Conservation (phyloP, 345 rosid species). For the Psidium friedrichsthalianum region DNA sequence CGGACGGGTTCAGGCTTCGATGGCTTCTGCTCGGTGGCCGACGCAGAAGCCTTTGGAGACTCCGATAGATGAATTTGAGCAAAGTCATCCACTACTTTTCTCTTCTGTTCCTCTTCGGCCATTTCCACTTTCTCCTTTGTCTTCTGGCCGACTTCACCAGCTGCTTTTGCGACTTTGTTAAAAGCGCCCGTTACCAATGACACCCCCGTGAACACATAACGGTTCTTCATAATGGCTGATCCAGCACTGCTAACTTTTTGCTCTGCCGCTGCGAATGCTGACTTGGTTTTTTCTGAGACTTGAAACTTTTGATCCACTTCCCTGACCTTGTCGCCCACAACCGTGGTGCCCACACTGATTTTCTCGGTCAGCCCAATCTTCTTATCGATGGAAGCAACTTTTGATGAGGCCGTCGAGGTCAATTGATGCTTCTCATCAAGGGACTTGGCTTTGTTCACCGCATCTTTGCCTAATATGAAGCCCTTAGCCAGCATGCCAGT, state of each 20-base stretch:
- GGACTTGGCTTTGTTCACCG: slow-evolving; percentile 73
- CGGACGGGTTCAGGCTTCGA: slow-evolving; percentile 42
- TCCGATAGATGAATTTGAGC: slow-evolving; percentile 81
- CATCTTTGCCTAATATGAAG: slow-evolving; percentile 78
- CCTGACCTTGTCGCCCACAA: slow-evolving; percentile 73
- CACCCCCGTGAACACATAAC: slow-evolving; percentile 64
- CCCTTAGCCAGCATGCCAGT: slow-evolving; percentile 94
- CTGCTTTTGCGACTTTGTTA: slow-evolving; percentile 79
- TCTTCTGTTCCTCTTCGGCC: slow-evolving; percentile 74
- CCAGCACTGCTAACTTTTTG: slow-evolving; percentile 80
- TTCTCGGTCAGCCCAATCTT: slow-evolving; percentile 78
- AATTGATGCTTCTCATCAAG: slow-evolving; percentile 87
- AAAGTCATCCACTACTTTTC: slow-evolving; percentile 76
- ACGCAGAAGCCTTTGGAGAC: slow-evolving; percentile 44
- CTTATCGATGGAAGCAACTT: slow-evolving; percentile 75
- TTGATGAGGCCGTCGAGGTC: slow-evolving; percentile 81
- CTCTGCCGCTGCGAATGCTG: slow-evolving; percentile 82
- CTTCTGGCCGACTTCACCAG: slow-evolving; percentile 93
- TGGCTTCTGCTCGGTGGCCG: slow-evolving; percentile 18
- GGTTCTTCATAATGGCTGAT: slow-evolving; percentile 88
- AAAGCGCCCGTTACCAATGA: slow-evolving; percentile 86
- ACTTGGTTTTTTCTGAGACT: slow-evolving; percentile 89
- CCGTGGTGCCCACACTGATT: slow-evolving; percentile 62
- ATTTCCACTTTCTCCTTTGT: slow-evolving; percentile 78
- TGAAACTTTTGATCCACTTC: slow-evolving; percentile 93